Evolutionary conservation across 805 yeast genomes (phyloP), one percentile per base, ranked within the genome.

Genomic region (Candida maris): DNA sequence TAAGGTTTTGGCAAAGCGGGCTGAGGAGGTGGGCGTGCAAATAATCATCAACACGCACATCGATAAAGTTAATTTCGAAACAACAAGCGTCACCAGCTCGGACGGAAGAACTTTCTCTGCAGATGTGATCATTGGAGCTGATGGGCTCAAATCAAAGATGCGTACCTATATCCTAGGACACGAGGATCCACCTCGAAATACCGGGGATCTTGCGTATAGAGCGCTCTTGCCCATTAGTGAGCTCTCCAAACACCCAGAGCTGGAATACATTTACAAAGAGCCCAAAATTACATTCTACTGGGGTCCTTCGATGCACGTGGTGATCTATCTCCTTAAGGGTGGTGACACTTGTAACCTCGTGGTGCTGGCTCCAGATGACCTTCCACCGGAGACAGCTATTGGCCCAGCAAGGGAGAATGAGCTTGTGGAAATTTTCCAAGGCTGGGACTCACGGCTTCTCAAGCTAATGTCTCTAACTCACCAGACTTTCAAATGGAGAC

Each of bases 71-170:
- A 38, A 38, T 13, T 28, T 36, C 13, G 32, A 34, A 9, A 15
- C 38, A 19, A 44, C 43, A 18, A 23, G 27, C 13, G 48, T 34
- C 3, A 24, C 36, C 7, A 32, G 39, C 24, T 25, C 38, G n/a
- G 44, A 41, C 24, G 44, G 41, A 5, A 32, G 38, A 10, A 26
- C 18, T 17, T 44, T 26, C 24, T 24, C 19, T 1, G 45, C 44
- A 16, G 48, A 44, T 24, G 39, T 44, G 3, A 44, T 44, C n/a
- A 27, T 44, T 7, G 48, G 48, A 3, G 48, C 48, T 6, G 48
- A 44, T 29, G 48, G 48, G 4, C 27, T 44, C 30, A 34, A 35
- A 23, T 44, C 48, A 8, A 38, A 34, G 19, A 26, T 44, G 20
- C 30, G 48, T 25, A 14, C 27, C 17, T 19, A 22, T 6, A 32